A percentile compares a stretch with the other conserved stretches of the same genome.
phyloP scores from a whole-genome alignment of 768 basidiomycete species.

The Podaxis mareebaensis region DNA sequence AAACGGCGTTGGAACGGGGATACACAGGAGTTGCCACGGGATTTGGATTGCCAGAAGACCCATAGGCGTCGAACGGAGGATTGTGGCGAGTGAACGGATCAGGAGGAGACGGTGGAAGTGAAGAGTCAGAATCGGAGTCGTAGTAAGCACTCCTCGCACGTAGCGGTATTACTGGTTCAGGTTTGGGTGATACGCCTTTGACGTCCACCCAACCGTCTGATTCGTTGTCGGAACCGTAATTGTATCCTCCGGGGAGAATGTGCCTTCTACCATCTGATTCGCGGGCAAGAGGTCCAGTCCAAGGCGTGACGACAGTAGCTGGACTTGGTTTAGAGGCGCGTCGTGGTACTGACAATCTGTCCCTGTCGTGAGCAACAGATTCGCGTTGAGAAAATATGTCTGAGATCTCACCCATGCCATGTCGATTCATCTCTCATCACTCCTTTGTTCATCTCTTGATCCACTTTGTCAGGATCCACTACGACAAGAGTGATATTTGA shows the following conservation, averaged over 20 bases:
- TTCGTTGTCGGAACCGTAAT: constrained; percentile 16
- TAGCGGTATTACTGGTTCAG: not conserved
- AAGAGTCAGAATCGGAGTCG: not conserved
- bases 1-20: not conserved
- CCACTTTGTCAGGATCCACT: constrained; percentile 33
- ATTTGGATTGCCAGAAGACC: too few species aligned
- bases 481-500: constrained; percentile 40
- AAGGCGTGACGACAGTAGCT: constrained; percentile 33
- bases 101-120: not conserved
- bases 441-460: constrained; percentile 15
- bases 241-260: constrained; percentile 9
- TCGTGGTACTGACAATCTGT: constrained; percentile 29
- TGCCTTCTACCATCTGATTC: constrained; percentile 24
- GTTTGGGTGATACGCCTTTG: constrained; percentile 16
- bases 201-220: constrained; percentile 32
- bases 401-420: constrained; percentile 43
- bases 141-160: not conserved
- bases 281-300: constrained; percentile 42
- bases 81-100: not conserved
- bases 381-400: not conserved
- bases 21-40: too few species aligned
- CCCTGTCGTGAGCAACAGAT: not conserved
- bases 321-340: constrained; percentile 22
- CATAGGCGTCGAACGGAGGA: not conserved
- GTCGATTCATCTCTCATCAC: constrained; percentile 18